Base-by-base conservation (phyloP, 23 red algal species). In the Gracilaria gracilis region DNA sequence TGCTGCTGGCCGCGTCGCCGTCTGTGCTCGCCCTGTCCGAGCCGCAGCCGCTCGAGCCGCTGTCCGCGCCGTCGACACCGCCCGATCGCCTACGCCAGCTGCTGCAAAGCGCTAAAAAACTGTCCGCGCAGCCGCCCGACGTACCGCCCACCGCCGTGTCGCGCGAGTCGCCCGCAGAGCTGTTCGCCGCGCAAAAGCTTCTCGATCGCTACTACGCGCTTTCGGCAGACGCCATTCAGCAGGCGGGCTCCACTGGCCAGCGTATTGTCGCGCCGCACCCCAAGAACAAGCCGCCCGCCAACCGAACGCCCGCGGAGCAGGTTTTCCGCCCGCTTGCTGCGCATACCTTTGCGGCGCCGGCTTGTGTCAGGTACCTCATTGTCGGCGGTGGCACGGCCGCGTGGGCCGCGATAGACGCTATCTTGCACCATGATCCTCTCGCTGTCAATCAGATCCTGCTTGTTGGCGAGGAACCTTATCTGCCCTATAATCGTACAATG, bases 401-500 rank as follows among this genome's bases (percentile, higher is more conserved):
- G 14, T 96, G 94, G 94, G 55, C 85, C 23, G 94, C 94, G 7
- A 85, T 96, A 7, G 71, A 96, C 28, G 79, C 87, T 15, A 92
- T 96, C 36, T 47, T 86, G 21, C 70, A 92, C 12, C 54, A 25
- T 20, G 89, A 96, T 23, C 70, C 62, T 13, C 27, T 2, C 16
- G 31, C 61, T 2, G 31, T 40, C 37, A 28, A 67, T 36, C 67
- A 90, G 23, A 86, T 96, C 58, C 23, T 96, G 74, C 84, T 96
- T 24, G 51, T 96, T 15, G 58, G 88, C 17, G 87, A 91, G 5
- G 94, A 96, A 42, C 33, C 59, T 17, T 76, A 62, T 40, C 81
- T 46, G 64, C 94, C 94, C 42, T 96, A 96, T 27, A 96, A 96
- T 87, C 80, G 94, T 51, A 96, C 94, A 16, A 78, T 89, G 28